phyloP scores from a whole-genome alignment of 805 yeast genomes.

The Saccharomycopsis vini region DNA sequence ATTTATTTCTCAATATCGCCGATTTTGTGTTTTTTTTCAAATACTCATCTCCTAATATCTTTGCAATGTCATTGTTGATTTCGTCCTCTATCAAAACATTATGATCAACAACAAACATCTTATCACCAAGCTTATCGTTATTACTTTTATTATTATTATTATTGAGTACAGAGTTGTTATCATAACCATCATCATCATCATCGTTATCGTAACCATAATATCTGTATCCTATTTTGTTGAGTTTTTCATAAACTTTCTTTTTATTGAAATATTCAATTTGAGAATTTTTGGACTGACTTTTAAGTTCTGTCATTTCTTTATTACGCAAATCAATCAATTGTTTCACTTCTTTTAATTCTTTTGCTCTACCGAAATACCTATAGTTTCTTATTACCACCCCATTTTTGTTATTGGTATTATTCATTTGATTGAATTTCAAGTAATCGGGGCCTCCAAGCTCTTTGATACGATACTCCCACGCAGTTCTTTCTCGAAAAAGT shows the following conservation, averaged over 20 bases:
- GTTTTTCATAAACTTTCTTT: constrained; percentile 22
- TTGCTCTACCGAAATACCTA: constrained; percentile 76
- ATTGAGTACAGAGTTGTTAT: too few species aligned
- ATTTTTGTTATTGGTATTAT: too few species aligned
- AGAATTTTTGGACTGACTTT: constrained; percentile 14
- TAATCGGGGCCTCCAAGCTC: constrained; percentile 71
- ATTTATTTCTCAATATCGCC: background rate
- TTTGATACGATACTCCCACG: constrained; percentile 72
- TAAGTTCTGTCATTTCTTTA: constrained; percentile 21
- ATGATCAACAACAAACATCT: too few species aligned
- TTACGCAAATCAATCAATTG: constrained; percentile 34
- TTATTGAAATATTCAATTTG: constrained; percentile 21
- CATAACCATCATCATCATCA: constrained; percentile 1
- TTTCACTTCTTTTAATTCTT: constrained; percentile 66
- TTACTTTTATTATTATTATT: too few species aligned
- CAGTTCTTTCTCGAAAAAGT: constrained; percentile 53
- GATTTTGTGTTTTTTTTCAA: background rate
- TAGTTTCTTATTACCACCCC: constrained; percentile 40
- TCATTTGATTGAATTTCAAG: constrained; percentile 24
- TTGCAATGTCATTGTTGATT: background rate
- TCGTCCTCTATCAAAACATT: background rate
- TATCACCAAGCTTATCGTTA: too few species aligned
- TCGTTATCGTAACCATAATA: constrained; percentile 40
- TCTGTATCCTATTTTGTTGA: constrained; percentile 25
- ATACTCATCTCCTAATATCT: background rate